Conservation (phyloP, 148 eudicot genomes). For the Rhododendron kiyosumense region DNA sequence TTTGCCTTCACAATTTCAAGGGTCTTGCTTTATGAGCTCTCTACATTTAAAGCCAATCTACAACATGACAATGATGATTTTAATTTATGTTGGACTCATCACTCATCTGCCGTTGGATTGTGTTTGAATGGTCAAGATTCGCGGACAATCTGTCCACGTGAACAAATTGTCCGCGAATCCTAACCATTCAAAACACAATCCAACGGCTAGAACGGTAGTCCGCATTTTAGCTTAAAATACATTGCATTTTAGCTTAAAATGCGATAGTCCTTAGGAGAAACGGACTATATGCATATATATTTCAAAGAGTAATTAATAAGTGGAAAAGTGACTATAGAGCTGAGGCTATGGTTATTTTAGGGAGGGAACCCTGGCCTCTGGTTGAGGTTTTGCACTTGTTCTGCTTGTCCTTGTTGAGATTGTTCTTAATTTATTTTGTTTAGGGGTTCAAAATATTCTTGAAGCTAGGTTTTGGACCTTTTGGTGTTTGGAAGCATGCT, state of each 20-base stretch:
- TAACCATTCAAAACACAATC: too few species aligned
- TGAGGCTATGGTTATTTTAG: background rate
- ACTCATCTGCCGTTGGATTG: background rate
- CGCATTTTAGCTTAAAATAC: too few species aligned
- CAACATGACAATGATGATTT: background rate
- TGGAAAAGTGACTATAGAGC: background rate
- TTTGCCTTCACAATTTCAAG: background rate
- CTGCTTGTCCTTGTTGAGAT: background rate
- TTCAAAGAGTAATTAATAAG: background rate
- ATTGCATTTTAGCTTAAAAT: too few species aligned
- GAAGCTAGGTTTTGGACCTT: background rate
- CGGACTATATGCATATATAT: background rate
- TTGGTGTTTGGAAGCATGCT: slow-evolving; percentile 6
- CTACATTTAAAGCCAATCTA: background rate
- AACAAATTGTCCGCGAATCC: too few species aligned
- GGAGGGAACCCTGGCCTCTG: background rate
- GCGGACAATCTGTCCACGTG: too few species aligned
- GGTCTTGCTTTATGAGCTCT: background rate
- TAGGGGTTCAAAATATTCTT: background rate
- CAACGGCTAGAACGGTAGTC: too few species aligned
- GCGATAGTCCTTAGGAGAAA: too few species aligned
- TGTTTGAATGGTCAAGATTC: too few species aligned
- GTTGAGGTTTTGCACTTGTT: background rate
- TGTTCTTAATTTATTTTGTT: background rate
- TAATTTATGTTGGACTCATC: background rate